Base-by-base conservation (phyloP, 768 basidiomycete genomes). In the Boletus rufocinnamomeus region DNA sequence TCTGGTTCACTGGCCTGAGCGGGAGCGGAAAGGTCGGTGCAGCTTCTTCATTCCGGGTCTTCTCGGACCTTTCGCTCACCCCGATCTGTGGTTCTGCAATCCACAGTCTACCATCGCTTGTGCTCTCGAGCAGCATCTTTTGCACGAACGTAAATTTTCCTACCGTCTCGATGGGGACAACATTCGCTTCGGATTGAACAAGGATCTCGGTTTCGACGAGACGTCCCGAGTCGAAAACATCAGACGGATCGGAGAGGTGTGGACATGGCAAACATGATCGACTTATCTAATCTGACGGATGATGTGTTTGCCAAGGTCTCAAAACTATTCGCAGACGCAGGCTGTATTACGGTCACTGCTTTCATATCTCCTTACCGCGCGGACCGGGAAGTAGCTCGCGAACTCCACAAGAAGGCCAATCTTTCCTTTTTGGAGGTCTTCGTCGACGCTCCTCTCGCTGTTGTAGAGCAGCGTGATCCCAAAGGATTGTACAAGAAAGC, bases 401-500 rank as follows among this genome's bases (percentile, higher is more conserved):
- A 86, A 58, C 80, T 98, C 30, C 96, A 99, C 74, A 81, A 84
- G 49, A 79, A 84, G 50, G 80, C 84, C 2, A 79, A 80, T 19
- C 75, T 98, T 44, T 84, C 87, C 40, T 98, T 99, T 74, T 71
- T 99, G 59, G 97, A 99, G 76, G 94, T 98, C 40, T 99, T 87
- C 68, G 81, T 98, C 48, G 96, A 98, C 74, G 96, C 94, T 0
- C 93, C 96, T 7, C 81, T 99, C 49, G 72, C 79, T 46, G 85
- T 95, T 10, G 93, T 92, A 25, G 97, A 99, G 75, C 78, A 84
- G 69, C 86, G 97, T 55, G 97, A 99, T 72, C 97, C 97, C 2
- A 99, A 99, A 74, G 96, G 97, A 1, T 76, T 99, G 59, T 99
- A 99, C 79, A 95, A 92, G 78, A 97, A 93, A 74, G 97, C 97